Evolutionary conservation across 2,329 filamentous ascomycete genomes (phyloP), one percentile per base, ranked within the genome.

Genomic region (Exophiala phaeomuriformis): DNA sequence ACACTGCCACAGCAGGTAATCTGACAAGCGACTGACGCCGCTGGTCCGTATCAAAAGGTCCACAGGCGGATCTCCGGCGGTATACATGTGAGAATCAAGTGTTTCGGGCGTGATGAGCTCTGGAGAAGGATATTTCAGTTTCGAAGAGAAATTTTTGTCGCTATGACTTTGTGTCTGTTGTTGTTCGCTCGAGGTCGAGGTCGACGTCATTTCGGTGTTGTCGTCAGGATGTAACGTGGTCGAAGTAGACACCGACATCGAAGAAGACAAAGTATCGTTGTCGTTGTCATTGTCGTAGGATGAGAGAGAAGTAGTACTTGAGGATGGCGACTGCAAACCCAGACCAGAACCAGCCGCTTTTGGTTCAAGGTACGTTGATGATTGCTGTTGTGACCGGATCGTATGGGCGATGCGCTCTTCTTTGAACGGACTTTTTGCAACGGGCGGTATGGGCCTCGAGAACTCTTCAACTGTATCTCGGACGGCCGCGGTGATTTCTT

Each of bases 1-100:
- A 64, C 88, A 93, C 71, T 98, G 93, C 93, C 93, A 98, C 33
- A 98, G 82, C 90, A 98, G 93, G 65, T 97, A 98, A 68, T 98
- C 93, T 66, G 90, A 96, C 55, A 98, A 75, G 46, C 93, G 81
- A 69, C 90, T 86, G 9, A 98, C 93, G 30, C 90, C 91, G 58
- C 90, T 96, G 3, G 93, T 98, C 47, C 93, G 83, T 47, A 98
- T 80, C 51, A 98, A 83, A 8, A 98, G 78, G 66, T 98, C 93
- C 40, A 97, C 75, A 0, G 93, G 93, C 10, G 93, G 93, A 58
- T 87, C 84, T 49, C 83, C 82, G 46, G 85, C 81, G 3, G 91
- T 97, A 72, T 95, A 93, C 73, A 94, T 88, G 71, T 96, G 89
- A 56, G 83, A 81, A 50, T 85, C 85, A 51, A 98, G 75, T 0